Percentiles rank a stretch among this genome's conserved stretches.
Evolutionary conservation across 1,284 basidiomycete species (phyloP).

Genomic region (Caloboletus inedulis): DNA sequence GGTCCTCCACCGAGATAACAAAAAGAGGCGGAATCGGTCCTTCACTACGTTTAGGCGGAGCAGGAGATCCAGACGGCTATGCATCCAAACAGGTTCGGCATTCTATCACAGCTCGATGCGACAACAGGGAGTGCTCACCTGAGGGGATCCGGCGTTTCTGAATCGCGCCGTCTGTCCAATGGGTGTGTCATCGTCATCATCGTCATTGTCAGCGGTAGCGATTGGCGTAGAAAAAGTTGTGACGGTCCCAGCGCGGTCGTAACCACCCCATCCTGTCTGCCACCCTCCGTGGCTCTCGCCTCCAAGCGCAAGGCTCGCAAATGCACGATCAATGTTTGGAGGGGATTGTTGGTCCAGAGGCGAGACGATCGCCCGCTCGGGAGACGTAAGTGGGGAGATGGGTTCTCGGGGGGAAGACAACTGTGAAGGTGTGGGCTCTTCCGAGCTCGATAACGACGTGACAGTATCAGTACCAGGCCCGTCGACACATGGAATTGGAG

Average conservation of each 20-base stretch:
- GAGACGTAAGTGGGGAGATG: conserved; percentile 20
- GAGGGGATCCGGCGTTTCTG: conserved; percentile 32
- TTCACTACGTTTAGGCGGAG: conserved; percentile 33
- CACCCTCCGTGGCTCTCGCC: conserved; percentile 58
- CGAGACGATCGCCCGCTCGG: conserved; percentile 40
- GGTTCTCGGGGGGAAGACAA: conserved; percentile 25
- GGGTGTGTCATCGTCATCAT: conserved; percentile 73
- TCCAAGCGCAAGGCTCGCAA: conserved; percentile 59
- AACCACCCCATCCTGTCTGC: conserved; percentile 44
- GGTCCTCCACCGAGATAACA: conserved; percentile 84
- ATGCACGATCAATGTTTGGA: conserved; percentile 42
- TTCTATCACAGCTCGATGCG: background rate
- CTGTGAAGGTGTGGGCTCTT: conserved; percentile 12
- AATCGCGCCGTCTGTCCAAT: conserved; percentile 54
- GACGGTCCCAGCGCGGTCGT: conserved; percentile 25
- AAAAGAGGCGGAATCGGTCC: conserved; percentile 59
- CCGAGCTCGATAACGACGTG: conserved; percentile 4
- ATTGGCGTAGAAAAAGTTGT: conserved; percentile 12
- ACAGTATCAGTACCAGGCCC: conserved; percentile 3
- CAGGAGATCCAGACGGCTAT: conserved; percentile 21
- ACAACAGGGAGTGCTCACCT: conserved; percentile 13
- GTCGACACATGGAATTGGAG: conserved; percentile 7
- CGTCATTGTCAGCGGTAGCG: conserved; percentile 35
- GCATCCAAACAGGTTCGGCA: conserved; percentile 4
- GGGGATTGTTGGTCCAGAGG: conserved; percentile 50